Conservation (phyloP, 23 red algal genomes). For the Gracilariopsis chorda region DNA sequence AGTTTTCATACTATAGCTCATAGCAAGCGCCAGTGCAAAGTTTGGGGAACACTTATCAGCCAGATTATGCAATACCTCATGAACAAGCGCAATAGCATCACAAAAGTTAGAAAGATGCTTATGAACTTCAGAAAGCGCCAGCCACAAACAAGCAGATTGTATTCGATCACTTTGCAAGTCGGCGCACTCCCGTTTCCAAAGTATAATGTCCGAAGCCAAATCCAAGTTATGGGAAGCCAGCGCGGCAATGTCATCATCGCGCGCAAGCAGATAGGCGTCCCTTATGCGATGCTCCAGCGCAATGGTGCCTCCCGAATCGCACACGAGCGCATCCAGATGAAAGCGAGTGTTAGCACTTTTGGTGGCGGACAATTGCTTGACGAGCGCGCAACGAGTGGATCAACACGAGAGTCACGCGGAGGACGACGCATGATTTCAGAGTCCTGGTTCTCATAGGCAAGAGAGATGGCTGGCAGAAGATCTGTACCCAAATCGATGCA, state of each 20-base stretch:
- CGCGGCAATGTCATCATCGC: not conserved
- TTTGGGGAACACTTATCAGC: not conserved
- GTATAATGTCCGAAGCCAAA: not conserved
- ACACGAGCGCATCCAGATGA: slow-evolving; percentile 15
- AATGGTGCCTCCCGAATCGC: slow-evolving; percentile 21
- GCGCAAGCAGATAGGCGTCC: not conserved
- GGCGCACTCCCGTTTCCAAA: slow-evolving; percentile 27
- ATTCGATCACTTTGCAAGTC: not conserved
- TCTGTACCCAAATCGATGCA: slow-evolving; percentile 56
- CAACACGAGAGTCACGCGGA: too few species aligned
- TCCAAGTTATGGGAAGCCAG: not conserved
- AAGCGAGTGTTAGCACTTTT: not conserved
- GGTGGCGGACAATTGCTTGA: not conserved
- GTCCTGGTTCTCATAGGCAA: not conserved
- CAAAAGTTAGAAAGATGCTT: not conserved
- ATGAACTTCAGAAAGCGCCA: not conserved
- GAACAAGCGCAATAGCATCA: not conserved
- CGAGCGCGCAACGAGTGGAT: not conserved
- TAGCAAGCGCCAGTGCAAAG: not conserved
- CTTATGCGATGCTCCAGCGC: not conserved
- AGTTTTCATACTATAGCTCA: slow-evolving; percentile 14
- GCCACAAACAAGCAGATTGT: not conserved
- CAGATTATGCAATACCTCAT: not conserved
- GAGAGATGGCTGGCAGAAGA: slow-evolving; percentile 35
- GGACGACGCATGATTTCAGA: not conserved